phyloP scores from a whole-genome alignment of 1,139 yeast genomes.

The Saccharomyces uvarum region DNA sequence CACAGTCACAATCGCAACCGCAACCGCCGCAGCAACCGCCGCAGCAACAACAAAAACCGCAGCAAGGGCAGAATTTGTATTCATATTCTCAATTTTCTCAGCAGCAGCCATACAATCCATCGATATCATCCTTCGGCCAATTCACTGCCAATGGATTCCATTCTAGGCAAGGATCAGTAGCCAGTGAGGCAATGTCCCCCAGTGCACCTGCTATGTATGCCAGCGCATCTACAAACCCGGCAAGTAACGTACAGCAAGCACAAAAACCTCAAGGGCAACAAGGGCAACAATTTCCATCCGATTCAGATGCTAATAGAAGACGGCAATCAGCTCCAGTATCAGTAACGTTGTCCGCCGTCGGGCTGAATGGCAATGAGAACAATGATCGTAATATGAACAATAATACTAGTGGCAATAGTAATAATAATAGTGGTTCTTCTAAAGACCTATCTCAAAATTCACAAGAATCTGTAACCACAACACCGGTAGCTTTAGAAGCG shows the following conservation, averaged over 20 bases:
- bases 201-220: slow-evolving; percentile 15
- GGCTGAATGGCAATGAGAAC: background rate
- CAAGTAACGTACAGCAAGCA: slow-evolving; percentile 3
- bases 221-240: slow-evolving; percentile 6
- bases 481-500: background rate
- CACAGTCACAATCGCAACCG: slow-evolving; percentile 9
- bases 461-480: background rate
- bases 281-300: slow-evolving; percentile 3
- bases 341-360: background rate
- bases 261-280: background rate
- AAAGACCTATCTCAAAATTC: background rate
- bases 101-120: slow-evolving; percentile 11
- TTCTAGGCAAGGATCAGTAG: slow-evolving; percentile 25
- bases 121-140: slow-evolving; percentile 21
- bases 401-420: background rate
- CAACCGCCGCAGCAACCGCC: slow-evolving; percentile 21
- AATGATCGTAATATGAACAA: background rate
- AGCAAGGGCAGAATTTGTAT: slow-evolving; percentile 10
- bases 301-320: slow-evolving; percentile 2
- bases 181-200: slow-evolving; percentile 29
- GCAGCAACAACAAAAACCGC: slow-evolving; percentile 11
- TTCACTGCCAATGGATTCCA: slow-evolving; percentile 22
- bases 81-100: slow-evolving; percentile 24
- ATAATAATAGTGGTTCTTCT: background rate
- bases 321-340: background rate